These are phyloP conservation scores for Oryza glaberrima DNA, from an alignment of 176 grass and related monocot genomes.

Conservation along the genomic window DNA sequence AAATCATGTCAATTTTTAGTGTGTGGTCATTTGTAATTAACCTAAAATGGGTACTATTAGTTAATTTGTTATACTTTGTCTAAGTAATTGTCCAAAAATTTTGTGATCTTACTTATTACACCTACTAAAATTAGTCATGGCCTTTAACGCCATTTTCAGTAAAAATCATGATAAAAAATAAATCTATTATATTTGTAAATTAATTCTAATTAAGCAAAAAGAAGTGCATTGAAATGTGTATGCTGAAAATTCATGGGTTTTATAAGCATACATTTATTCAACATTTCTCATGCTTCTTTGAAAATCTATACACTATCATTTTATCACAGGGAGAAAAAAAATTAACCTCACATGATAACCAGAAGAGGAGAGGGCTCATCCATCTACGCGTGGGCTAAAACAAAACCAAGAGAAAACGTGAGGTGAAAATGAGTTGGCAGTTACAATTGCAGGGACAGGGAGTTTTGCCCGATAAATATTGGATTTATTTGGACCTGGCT, in stretches of 20 bases:
- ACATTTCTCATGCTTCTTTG: neutral
- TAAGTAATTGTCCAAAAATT: neutral
- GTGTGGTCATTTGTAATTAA: neutral
- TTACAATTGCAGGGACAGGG: neutral
- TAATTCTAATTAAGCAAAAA: neutral
- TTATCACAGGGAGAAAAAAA: neutral
- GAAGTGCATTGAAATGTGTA: neutral
- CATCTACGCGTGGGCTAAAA: neutral
- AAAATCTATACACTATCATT: neutral
- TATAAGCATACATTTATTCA: neutral
- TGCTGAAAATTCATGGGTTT: neutral
- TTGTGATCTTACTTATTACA: neutral
- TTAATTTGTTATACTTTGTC: neutral
- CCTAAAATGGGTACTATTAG: neutral
- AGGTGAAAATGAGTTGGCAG: neutral
- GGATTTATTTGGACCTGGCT: constrained; percentile 10
- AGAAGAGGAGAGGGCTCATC: neutral
- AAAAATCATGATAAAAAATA: no score
- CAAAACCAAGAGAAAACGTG: neutral
- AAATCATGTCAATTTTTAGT: neutral
- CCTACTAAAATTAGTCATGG: no score
- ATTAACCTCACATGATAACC: neutral
- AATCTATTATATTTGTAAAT: neutral
- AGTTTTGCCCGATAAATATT: neutral
- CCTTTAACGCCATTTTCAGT: no score